A percentile compares a stretch with the other conserved stretches of the same genome.
phyloP scores from a whole-genome alignment of 805 yeast species.

The Teunomyces funiuensis region DNA sequence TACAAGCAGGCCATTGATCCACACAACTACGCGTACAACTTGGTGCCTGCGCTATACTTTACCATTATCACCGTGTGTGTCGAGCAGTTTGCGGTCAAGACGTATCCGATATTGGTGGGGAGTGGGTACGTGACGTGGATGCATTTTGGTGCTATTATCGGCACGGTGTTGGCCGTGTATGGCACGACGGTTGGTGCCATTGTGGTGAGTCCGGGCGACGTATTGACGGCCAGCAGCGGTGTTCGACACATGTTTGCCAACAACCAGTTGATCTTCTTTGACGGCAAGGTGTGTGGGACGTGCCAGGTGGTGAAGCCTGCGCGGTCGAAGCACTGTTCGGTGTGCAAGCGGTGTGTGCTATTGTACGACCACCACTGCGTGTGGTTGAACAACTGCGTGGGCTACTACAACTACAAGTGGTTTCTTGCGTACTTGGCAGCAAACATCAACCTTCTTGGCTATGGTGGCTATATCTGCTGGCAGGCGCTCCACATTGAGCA shows the following conservation, averaged over 20 bases:
- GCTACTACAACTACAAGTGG: conserved; percentile 60
- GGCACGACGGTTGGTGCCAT: conserved; percentile 37
- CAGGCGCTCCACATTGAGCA: conserved; percentile 7
- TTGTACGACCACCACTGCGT: conserved; percentile 61
- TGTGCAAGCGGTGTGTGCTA: conserved; percentile 55
- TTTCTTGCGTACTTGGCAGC: conserved; percentile 55
- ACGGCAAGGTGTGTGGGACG: conserved; percentile 46
- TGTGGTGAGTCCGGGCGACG: conserved; percentile 45
- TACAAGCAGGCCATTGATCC: conserved; percentile 19
- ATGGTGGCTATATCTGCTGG: conserved; percentile 22
- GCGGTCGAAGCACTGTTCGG: conserved; percentile 61
- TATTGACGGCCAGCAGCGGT: conserved; percentile 9
- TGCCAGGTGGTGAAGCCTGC: conserved; percentile 54
- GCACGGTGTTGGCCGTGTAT: conserved; percentile 33
- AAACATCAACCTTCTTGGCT: conserved; percentile 35
- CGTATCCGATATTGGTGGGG: conserved; percentile 16
- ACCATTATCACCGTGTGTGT: conserved; percentile 35
- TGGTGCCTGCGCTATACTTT: conserved; percentile 44
- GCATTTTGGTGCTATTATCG: conserved; percentile 23
- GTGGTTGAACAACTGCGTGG: conserved; percentile 75
- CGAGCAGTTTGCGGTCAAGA: conserved; percentile 29
- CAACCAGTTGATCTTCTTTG: conserved; percentile 57
- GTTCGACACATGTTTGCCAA: conserved; percentile 24
- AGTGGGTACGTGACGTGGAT: conserved; percentile 5
- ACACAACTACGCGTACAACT: conserved; percentile 34